These are phyloP conservation scores for Aspergillus ochraceus DNA, from an alignment of 2,329 filamentous ascomycete genomes.

Conservation along the genomic window DNA sequence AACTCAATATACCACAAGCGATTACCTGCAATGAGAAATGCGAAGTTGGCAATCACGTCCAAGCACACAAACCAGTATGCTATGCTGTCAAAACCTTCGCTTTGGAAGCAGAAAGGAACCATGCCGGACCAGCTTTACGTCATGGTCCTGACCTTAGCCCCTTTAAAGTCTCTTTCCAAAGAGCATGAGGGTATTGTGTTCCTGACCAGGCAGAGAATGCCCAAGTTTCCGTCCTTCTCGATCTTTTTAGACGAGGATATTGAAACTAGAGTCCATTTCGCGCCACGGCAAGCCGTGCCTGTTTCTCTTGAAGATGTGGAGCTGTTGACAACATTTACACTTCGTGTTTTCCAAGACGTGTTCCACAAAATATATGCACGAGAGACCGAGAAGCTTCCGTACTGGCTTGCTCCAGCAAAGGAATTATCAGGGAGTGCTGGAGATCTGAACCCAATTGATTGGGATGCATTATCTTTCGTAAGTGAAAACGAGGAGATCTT, in stretches of 20 bases:
- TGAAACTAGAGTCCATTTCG: slow-evolving; percentile 58
- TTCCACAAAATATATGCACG: slow-evolving; percentile 84
- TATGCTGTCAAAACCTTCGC: slow-evolving; percentile 75
- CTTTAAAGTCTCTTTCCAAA: slow-evolving; percentile 58
- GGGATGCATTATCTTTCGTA: slow-evolving; percentile 37
- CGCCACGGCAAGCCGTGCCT: slow-evolving; percentile 41
- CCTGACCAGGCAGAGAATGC: slow-evolving; percentile 66
- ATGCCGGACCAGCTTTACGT: slow-evolving; percentile 59
- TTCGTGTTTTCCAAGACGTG: slow-evolving; percentile 75
- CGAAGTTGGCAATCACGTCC: slow-evolving; percentile 74
- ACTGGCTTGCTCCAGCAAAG: slow-evolving; percentile 71
- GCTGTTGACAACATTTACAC: slow-evolving; percentile 68
- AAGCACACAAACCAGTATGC: slow-evolving; percentile 72
- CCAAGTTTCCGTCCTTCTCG: slow-evolving; percentile 65
- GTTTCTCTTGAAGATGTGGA: slow-evolving; percentile 48
- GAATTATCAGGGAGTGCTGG: slow-evolving; percentile 3
- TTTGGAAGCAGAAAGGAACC: slow-evolving; percentile 61
- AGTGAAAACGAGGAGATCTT: slow-evolving; percentile 40
- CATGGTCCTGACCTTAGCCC: slow-evolving; percentile 60
- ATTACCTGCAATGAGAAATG: slow-evolving; percentile 82
- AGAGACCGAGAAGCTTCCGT: slow-evolving; percentile 66
- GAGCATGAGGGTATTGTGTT: slow-evolving; percentile 66
- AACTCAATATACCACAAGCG: slow-evolving; percentile 70
- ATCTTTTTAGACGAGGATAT: slow-evolving; percentile 69
- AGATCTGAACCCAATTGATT: slow-evolving; percentile 45